A percentile compares a stretch with the other conserved stretches of the same genome.
Evolutionary conservation across 2,329 filamentous ascomycete genomes (phyloP).

Genomic region (Cladorrhinum sp.): DNA sequence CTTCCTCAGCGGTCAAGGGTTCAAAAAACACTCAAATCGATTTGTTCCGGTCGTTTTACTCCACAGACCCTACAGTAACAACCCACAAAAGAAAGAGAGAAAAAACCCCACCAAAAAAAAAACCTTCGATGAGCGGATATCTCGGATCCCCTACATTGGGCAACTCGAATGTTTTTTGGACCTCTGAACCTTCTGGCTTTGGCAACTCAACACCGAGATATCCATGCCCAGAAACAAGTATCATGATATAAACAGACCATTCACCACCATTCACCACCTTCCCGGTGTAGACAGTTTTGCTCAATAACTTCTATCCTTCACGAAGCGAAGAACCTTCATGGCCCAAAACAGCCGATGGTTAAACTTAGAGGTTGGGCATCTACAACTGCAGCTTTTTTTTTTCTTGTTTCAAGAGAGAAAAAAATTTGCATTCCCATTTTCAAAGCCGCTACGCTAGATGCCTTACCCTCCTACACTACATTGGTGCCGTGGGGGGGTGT

Average conservation of each 20-base stretch:
- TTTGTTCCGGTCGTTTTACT: not conserved
- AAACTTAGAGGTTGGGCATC: not conserved
- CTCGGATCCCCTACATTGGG: not conserved
- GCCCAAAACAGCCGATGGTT: not conserved
- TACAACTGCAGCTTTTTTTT: not conserved
- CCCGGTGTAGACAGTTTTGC: not conserved
- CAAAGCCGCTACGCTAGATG: not conserved
- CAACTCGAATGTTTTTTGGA: not conserved
- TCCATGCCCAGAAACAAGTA: not conserved
- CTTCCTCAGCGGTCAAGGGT: not conserved
- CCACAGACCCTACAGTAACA: not conserved
- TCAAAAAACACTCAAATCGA: not conserved
- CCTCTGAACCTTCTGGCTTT: not conserved
- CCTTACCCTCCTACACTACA: not conserved
- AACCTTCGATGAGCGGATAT: not conserved
- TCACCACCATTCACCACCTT: too few relatives aligned
- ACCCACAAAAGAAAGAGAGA: not conserved
- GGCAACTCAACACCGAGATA: not conserved
- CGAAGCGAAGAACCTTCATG: not conserved
- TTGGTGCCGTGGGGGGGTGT: not conserved
- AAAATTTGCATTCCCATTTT: not conserved
- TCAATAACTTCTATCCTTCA: too few relatives aligned
- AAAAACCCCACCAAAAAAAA: not conserved
- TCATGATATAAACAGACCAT: not conserved
- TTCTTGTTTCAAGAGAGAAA: not conserved